Percentiles rank a stretch among this genome's conserved stretches.
phyloP scores from a whole-genome alignment of 768 basidiomycete genomes.

The Lentinula detonsa region DNA sequence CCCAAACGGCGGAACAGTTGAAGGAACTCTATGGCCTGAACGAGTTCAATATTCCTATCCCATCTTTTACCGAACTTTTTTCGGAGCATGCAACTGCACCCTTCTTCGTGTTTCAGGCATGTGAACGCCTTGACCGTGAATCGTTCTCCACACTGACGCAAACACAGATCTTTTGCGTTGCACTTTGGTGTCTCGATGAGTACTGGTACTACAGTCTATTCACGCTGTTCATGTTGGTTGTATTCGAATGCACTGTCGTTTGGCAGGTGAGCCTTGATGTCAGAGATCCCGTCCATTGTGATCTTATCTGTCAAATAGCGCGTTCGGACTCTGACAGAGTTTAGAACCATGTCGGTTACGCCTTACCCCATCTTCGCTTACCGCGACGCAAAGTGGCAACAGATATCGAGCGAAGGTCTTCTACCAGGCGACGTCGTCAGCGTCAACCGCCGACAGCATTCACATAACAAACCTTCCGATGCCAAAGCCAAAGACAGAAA shows the following conservation, averaged over 20 bases:
- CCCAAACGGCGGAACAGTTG: conserved; percentile 42
- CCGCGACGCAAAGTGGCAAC: conserved; percentile 75
- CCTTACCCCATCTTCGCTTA: conserved; percentile 84
- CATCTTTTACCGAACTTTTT: conserved; percentile 88
- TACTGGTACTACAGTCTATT: conserved; percentile 99
- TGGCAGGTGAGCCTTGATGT: conserved; percentile 69
- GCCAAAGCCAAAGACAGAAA: not conserved
- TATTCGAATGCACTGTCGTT: conserved; percentile 98
- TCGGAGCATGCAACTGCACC: conserved; percentile 96
- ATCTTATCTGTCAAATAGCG: conserved; percentile 43
- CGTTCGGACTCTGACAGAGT: conserved; percentile 89
- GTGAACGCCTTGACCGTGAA: not conserved
- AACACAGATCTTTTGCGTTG: conserved; percentile 77
- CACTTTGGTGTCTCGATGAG: conserved; percentile 95
- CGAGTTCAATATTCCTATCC: conserved; percentile 96
- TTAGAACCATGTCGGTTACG: conserved; percentile 92
- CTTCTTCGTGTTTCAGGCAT: conserved; percentile 93
- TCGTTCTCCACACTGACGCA: not conserved
- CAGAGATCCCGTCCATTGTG: not conserved
- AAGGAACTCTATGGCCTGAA: conserved; percentile 80
- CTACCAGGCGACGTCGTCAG: conserved; percentile 85
- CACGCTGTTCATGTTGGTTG: conserved; percentile 96
- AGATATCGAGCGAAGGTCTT: conserved; percentile 78
- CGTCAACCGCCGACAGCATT: not conserved
- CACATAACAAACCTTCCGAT: not conserved